Conservation (phyloP, 257 asterid genomes). For the Penstemon newberryi region DNA sequence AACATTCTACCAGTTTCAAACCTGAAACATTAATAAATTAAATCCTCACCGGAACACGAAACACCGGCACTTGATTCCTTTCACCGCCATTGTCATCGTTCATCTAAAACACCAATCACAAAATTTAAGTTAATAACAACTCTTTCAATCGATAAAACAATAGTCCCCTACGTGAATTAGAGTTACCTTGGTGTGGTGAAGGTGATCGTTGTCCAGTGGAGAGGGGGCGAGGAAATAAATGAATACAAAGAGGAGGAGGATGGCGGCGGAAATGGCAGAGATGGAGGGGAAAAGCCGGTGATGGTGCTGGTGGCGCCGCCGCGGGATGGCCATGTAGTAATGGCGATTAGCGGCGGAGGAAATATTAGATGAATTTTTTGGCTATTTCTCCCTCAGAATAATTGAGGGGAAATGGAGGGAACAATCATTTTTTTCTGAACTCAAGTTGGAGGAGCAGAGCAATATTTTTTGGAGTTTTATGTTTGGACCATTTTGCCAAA, state of each 20-base stretch:
- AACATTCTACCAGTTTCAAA: neutral
- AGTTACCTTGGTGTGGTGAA: constrained; percentile 36
- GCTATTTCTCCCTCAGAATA: no score
- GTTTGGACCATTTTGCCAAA: no score
- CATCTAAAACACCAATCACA: constrained; percentile 31
- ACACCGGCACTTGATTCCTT: constrained; percentile 31
- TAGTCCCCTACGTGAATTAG: neutral
- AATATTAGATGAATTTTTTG: constrained; percentile 14
- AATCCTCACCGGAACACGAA: constrained; percentile 65
- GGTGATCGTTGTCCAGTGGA: constrained; percentile 54
- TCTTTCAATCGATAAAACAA: neutral
- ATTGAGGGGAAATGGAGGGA: constrained; percentile 38
- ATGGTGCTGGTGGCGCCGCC: constrained; percentile 77
- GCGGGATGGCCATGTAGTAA: constrained; percentile 57
- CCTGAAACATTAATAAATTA: constrained; percentile 6
- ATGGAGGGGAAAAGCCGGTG: constrained; percentile 60
- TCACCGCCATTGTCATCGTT: constrained; percentile 30
- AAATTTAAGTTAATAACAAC: no score
- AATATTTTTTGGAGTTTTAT: no score
- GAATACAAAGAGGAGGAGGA: constrained; percentile 55
- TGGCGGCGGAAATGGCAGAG: constrained; percentile 51
- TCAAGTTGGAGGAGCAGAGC: no score
- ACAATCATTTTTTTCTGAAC: constrained; percentile 19
- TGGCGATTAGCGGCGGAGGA: constrained; percentile 31
- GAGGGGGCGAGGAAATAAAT: constrained; percentile 76